Conservation (phyloP, 495 filamentous ascomycete genomes). For the Pyrenula massariospora region DNA sequence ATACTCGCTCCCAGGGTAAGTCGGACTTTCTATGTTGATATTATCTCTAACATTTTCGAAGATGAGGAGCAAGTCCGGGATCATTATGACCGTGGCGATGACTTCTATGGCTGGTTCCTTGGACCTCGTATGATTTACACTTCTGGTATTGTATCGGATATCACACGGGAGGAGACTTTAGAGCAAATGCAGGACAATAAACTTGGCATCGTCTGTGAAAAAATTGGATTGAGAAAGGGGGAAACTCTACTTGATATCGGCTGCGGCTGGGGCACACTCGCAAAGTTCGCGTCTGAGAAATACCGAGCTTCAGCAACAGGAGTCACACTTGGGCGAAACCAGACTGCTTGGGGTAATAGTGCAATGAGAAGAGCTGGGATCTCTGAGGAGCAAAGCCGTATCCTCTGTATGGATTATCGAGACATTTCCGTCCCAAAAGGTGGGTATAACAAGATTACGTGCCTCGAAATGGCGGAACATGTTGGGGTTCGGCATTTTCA, state of each 20-base stretch:
- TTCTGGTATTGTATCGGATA: constrained; percentile 56
- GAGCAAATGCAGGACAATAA: constrained; percentile 66
- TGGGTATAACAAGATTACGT: constrained; percentile 59
- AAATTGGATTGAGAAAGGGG: constrained; percentile 50
- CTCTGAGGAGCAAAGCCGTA: constrained; percentile 48
- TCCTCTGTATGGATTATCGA: constrained; percentile 59
- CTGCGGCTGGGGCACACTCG: constrained; percentile 62
- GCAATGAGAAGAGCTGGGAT: constrained; percentile 48
- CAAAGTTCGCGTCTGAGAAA: constrained; percentile 50
- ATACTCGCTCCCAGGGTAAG: constrained; percentile 56
- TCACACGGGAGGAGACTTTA: constrained; percentile 51
- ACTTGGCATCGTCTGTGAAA: constrained; percentile 59
- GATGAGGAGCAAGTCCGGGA: constrained; percentile 68
- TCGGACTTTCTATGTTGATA: too few species aligned
- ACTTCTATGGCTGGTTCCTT: constrained; percentile 67
- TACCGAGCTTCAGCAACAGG: constrained; percentile 55
- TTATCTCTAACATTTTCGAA: too few species aligned
- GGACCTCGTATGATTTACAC: constrained; percentile 68
- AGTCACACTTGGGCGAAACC: constrained; percentile 58
- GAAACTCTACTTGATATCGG: constrained; percentile 58
- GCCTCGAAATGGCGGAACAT: constrained; percentile 70
- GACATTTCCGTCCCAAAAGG: constrained; percentile 49
- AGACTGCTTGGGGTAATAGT: constrained; percentile 62
- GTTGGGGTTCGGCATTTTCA: constrained; percentile 56
- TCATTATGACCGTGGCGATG: constrained; percentile 64